Evolutionary conservation across 2,329 filamentous ascomycete species (phyloP).

Genomic region (Hypoxylon sp.): DNA sequence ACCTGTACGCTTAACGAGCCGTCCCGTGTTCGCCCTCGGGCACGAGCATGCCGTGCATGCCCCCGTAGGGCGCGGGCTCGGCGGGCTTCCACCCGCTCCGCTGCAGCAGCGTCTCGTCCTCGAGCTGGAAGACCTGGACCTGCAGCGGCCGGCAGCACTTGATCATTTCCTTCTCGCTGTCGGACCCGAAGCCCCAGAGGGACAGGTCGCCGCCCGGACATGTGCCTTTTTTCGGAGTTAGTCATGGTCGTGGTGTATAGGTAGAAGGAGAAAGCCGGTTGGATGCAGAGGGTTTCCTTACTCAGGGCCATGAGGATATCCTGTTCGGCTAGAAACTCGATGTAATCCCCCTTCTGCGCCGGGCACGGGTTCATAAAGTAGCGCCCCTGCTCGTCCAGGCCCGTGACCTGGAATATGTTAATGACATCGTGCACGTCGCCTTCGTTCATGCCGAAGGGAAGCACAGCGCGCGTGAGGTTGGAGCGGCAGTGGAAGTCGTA

Average conservation of each 20-base stretch:
- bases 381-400: conserved; percentile 75
- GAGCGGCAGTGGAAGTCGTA: conserved; percentile 90
- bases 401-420: conserved; percentile 88
- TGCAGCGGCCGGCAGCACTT: conserved; percentile 79
- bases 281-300: no score
- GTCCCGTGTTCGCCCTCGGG: conserved; percentile 46
- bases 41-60: conserved; percentile 71
- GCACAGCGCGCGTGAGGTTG: conserved; percentile 79
- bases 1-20: neutral
- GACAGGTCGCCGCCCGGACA: conserved; percentile 86
- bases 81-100: conserved; percentile 71
- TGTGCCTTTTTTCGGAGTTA: conserved; percentile 60
- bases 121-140: conserved; percentile 77
- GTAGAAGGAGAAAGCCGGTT: neutral
- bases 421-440: conserved; percentile 85
- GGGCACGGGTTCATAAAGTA: conserved; percentile 81
- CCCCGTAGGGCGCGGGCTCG: conserved; percentile 69
- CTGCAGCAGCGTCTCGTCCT: conserved; percentile 63
- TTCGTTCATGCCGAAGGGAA: conserved; percentile 76
- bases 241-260: no score
- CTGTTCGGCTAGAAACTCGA: conserved; percentile 85
- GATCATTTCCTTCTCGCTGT: conserved; percentile 74
- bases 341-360: conserved; percentile 66
- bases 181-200: conserved; percentile 81
- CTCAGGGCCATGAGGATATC: conserved; percentile 74